Evolutionary conservation across 73 alveolate species (phyloP), one percentile per base, ranked within the genome.

Genomic region (Diophrys sp.): DNA sequence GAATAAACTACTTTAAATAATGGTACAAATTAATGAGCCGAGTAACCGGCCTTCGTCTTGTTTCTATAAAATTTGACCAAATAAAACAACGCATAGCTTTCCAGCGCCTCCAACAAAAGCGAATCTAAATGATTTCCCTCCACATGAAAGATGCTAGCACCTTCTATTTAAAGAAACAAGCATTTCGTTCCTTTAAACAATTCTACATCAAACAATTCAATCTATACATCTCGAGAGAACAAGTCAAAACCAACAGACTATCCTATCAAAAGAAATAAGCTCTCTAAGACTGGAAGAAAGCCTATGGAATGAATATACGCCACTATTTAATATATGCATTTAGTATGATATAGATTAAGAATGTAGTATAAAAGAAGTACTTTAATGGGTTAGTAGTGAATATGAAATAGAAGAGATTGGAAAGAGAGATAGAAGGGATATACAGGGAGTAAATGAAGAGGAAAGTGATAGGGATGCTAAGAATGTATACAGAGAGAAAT

Each of bases 21-120:
- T 68, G 75, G 75, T 68, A 68, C 29, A 14, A 28, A 5, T 44
- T 55, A 28, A 68, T 68, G 75, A 25, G 56, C 5, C 23, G 31
- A 31, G 26, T 25, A 1, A 68, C 75, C 29, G 75, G 75, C 18
- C 54, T 28, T 28, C 23, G 29, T 2, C 24, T 26, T 24, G 18
- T 68, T 68, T 44, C 25, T n/a, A 25, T 68, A 25, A 2, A 25
- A 23, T 1, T 68, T 18, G 75, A 29, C 44, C 18, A 55, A 28
- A 28, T 68, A 2, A 1, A 31, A 25, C 27, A 23, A 2, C 1
- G 75, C 1, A 68, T 25, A 68, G 75, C 24, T 1, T 68, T 68
- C 55, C 23, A 28, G 18, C 2, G 2, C 5, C 62, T 44, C 18
- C 5, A 44, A 18, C 18, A 44, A 44, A 44, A 18, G 18, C 5